These are phyloP conservation scores for Gonium pectorale DNA, from an alignment of 139 green algal genomes.

Conservation along the genomic window DNA sequence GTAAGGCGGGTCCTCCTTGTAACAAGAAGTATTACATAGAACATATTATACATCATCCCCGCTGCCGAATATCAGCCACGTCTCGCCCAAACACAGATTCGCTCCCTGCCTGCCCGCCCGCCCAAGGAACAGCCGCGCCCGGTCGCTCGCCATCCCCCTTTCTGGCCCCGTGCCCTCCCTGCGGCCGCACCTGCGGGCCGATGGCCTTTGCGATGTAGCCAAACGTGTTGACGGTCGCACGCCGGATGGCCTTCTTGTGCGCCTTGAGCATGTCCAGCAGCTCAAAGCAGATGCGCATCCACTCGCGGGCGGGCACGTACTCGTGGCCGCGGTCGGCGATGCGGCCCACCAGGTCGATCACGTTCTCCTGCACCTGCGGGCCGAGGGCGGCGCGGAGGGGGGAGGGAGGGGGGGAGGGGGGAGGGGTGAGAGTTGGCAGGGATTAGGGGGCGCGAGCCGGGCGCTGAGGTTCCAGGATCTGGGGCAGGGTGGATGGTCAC, in stretches of 20 bases:
- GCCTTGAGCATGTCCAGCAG: conserved; percentile 98
- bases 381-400: neutral
- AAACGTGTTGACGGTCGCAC: conserved; percentile 99
- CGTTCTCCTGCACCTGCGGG: conserved; percentile 93
- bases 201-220: conserved; percentile 99
- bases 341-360: conserved; percentile 97
- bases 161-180: neutral
- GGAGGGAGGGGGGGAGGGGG: neutral
- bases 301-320: conserved; percentile 97
- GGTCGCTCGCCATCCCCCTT: neutral
- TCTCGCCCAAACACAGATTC: too few relatives aligned
- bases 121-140: too few relatives aligned
- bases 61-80: too few relatives aligned
- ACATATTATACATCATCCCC: too few relatives aligned
- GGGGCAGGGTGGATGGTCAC: too few relatives aligned
- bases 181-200: conserved; percentile 73
- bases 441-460: neutral
- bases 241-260: conserved; percentile 96
- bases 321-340: conserved; percentile 97
- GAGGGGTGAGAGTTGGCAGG: neutral
- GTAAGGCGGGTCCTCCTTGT: too few relatives aligned
- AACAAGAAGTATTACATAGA: too few relatives aligned
- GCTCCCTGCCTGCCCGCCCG: too few relatives aligned
- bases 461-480: too few relatives aligned
- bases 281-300: conserved; percentile 99